Evolutionary conservation across 2,329 filamentous ascomycete species (phyloP).

Genomic region (Pezicula carpinea): DNA sequence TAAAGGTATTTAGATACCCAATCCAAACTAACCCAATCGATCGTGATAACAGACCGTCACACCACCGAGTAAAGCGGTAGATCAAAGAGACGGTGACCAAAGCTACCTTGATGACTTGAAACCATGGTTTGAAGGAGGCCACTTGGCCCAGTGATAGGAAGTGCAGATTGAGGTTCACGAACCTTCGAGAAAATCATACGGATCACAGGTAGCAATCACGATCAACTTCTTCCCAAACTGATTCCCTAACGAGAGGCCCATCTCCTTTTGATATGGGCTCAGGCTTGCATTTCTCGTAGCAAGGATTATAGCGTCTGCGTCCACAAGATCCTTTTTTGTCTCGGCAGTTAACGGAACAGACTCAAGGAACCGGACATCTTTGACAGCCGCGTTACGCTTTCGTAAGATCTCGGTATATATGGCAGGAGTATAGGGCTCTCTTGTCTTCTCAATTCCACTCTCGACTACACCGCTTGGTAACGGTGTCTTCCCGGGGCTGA

Average conservation of each 20-base stretch:
- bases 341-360: conserved; percentile 25
- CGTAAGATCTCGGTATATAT: conserved; percentile 30
- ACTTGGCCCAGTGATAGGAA: no score
- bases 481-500: conserved; percentile 33
- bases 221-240: conserved; percentile 28
- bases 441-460: conserved; percentile 31
- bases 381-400: conserved; percentile 21
- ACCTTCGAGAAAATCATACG: conserved; percentile 37
- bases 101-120: no score
- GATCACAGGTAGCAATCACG: conserved; percentile 36
- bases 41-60: no score
- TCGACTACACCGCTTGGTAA: conserved; percentile 33
- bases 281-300: conserved; percentile 35
- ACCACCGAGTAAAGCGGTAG: no score
- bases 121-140: no score
- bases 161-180: no score
- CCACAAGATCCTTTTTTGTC: conserved; percentile 27
- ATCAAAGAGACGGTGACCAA: no score
- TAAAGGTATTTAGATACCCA: no score
- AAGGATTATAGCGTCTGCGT: conserved; percentile 35
- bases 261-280: conserved; percentile 30
- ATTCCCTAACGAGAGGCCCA: conserved; percentile 30
- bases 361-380: conserved; percentile 31
- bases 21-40: no score
- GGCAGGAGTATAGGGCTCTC: conserved; percentile 28